phyloP scores from a whole-genome alignment of 257 asterid species.

The Dorcoceras hygrometricum region DNA sequence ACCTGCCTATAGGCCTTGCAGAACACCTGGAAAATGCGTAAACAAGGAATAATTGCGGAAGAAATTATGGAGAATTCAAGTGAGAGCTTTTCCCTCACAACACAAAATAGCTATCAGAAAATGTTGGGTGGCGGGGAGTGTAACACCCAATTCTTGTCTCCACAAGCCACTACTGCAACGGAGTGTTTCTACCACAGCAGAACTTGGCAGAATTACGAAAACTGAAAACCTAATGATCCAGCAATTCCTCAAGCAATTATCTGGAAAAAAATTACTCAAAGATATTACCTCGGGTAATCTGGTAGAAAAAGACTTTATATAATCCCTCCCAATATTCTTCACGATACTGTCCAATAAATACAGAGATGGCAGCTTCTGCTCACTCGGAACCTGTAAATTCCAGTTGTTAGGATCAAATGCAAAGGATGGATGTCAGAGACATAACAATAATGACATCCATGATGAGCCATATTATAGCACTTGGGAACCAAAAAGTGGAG shows the following conservation, averaged over 20 bases:
- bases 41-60: conserved; percentile 13
- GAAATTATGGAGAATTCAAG: neutral
- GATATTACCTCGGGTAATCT: conserved; percentile 77
- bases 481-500: neutral
- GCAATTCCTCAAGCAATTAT: conserved; percentile 5
- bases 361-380: conserved; percentile 91
- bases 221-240: neutral
- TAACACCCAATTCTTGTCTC: conserved; percentile 15
- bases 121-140: neutral
- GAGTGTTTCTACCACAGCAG: neutral
- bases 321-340: conserved; percentile 95
- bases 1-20: conserved; percentile 83
- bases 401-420: conserved; percentile 33
- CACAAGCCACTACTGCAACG: conserved; percentile 13
- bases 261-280: conserved; percentile 16
- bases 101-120: conserved; percentile 1
- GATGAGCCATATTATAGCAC: conserved; percentile 7
- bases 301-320: conserved; percentile 68
- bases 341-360: conserved; percentile 94
- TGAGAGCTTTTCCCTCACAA: neutral
- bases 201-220: conserved; percentile 1
- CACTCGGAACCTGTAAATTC: conserved; percentile 77
- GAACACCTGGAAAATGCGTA: conserved; percentile 59
- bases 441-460: conserved; percentile 6
- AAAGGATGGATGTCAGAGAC: conserved; percentile 11